Base-by-base conservation (phyloP, 2,329 filamentous ascomycete genomes). In the Exophiala viscosa region DNA sequence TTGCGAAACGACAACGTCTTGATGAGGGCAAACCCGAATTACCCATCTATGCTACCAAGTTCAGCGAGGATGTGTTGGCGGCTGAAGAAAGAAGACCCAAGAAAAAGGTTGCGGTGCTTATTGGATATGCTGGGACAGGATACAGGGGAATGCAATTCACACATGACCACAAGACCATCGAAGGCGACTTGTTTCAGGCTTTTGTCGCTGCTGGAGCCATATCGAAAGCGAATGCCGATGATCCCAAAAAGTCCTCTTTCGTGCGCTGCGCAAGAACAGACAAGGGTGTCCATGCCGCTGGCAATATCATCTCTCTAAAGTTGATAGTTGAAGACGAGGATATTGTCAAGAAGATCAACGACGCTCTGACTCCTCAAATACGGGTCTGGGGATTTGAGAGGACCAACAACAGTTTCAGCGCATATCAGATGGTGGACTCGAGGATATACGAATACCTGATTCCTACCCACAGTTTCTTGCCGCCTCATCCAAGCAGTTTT, bases 401-500 rank as follows among this genome's bases (percentile, higher is more conserved):
- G 46, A 95, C 92, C 1, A 92, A 86, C 67, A 92, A 91, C 60
- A 83, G 84, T 61, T 99, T 97, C 76, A 96, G 88, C 70, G 92
- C 88, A 71, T 99, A 99, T 71, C 87, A 95, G 67, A 82, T 88
- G 50, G 96, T 92, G 71, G 93, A 99, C 71, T 96, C 90, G 20
- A 81, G 93, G 62, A 95, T 91, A 79, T 99, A 99, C 72, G 93
- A 99, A 73, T 99, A 99, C 67, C 77, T 99, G 47, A 88, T 99
- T 69, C 93, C 93, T 2, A 93, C 88, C 38, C 90, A 97, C 71
- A 90, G 88, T 51, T 88, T 99, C 62, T 74, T 99, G 31, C 93
- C 93, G 15, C 93, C 93, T 0, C 91, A 97, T 67, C 91, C 91
- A 0, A 85, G 86, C 58, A 95, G 88, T 56, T 96, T 82, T 67